Base-by-base conservation (phyloP, 1,139 yeast genomes). In the Casaregolazyma lundiana region DNA sequence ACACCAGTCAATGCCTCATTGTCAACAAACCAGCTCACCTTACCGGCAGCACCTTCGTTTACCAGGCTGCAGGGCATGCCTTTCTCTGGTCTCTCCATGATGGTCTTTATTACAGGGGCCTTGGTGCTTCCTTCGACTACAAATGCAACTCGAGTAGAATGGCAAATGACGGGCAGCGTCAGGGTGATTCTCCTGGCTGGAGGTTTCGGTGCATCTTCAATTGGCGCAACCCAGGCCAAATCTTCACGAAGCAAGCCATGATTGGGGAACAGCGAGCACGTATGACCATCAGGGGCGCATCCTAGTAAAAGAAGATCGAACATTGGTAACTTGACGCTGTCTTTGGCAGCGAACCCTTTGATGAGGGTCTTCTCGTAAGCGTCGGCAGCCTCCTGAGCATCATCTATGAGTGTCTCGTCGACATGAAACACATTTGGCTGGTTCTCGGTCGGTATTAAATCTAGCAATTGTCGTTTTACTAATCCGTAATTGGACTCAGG, bases 201-300 rank as follows among this genome's bases (percentile, higher is more conserved):
- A 0, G 96, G 95, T 54, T 81, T 77, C 38, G 98, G 98, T 1
- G 97, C 96, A 51, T 88, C 85, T 54, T 80, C 84, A 17, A 92
- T 94, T 1, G 97, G 95, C 43, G 89, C 85, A 55, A 92, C 92
- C 98, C 98, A 92, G 2, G 97, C 97, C 59, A 86, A 76, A 57
- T 84, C 80, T 64, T 92, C 98, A 60, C 97, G 77, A 55, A 92
- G 73, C 48, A 85, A 82, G 55, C 87, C 94, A 62, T 87, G 94
- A 62, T 85, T 84, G 15, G 98, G 98, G 72, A 92, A 92, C 50
- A 92, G 76, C 20, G 96, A 88, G 46, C 97, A 96, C 59, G 90
- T 87, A 64, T 92, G 98, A 21, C 98, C 98, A 65, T 92, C 98
- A 2, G 98, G 98, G 0, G 98, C 98, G 73, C 97, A 90, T 17